Evolutionary conservation across 2,329 filamentous ascomycete species (phyloP), one percentile per base, ranked within the genome.

Genomic region (Fusarium protoensiforme): DNA sequence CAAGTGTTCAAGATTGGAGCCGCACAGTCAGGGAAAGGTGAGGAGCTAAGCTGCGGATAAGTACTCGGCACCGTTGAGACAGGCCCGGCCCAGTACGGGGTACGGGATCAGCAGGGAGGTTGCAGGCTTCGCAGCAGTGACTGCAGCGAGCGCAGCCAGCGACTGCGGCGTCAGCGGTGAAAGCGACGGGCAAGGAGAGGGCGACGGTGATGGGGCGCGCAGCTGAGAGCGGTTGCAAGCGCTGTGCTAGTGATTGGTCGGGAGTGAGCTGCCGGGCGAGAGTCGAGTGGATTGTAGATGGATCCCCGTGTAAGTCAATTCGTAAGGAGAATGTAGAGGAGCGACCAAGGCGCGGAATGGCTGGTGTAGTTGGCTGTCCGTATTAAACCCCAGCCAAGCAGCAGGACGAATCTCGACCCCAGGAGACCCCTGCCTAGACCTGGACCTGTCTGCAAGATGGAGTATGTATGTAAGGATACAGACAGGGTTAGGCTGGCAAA

Each of bases 301-400:
- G 71, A 68, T 56, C 67, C 46, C 38, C 29, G 68, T 73, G 68
- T 73, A 73, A 73, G 71, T 73, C 71, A 43, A 69, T 53, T 62
- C 54, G 51, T 64, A 51, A 46, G 58, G 41, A 56, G 27, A 51
- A 18, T 48, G 60, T 62, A 38, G 53, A 72, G 13, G 36, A 48
- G 20, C 27, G 60, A 60, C 56, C 48, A 48, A 39, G 35, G 48
- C 36, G 14, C 51, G 61, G 38, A 29, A 65, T 58, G 46, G 51
- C n/a, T 54, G 41, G 63, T 56, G 24, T 58, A 39, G 43, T 68
- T 58, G 53, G 48, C 20, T 48, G 61, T 58, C 31, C 20, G 58
- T 33, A 62, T 48, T 39, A 31, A 38, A 54, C 56, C 33, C 57
- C 24, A 67, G 41, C 43, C 60, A 46, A 65, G 53, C 13, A 29